Percentiles rank a stretch among this genome's conserved stretches.
Conservation (phyloP, 2,329 filamentous ascomycete genomes). For the Harringtonia lauricola region DNA sequence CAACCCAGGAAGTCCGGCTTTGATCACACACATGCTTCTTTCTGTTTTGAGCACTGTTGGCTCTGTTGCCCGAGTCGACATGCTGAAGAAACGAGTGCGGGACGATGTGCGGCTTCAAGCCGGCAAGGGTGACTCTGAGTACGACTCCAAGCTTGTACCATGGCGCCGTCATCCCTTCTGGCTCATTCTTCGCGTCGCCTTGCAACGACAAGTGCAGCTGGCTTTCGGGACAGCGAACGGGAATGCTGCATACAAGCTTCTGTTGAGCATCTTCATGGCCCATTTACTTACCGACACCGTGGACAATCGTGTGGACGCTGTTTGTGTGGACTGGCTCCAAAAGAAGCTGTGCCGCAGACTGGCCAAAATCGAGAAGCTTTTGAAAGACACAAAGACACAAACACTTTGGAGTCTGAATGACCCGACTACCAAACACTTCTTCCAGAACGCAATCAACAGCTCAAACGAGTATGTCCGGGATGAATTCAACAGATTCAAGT, state of each 20-base stretch:
- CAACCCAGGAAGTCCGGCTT: conserved; percentile 43
- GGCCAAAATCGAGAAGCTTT: conserved; percentile 38
- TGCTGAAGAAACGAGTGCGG: conserved; percentile 45
- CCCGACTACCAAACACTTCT: neutral
- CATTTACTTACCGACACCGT: conserved; percentile 29
- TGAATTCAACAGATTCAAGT: conserved; percentile 30
- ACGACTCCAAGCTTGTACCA: too few relatives aligned
- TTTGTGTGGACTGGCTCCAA: conserved; percentile 23
- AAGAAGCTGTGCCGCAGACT: conserved; percentile 46
- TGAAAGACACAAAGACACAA: conserved; percentile 18
- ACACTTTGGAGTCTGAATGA: neutral
- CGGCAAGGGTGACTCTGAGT: conserved; percentile 8
- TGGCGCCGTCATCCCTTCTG: conserved; percentile 55
- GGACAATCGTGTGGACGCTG: conserved; percentile 13
- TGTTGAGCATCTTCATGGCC: conserved; percentile 37
- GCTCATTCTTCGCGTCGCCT: conserved; percentile 47
- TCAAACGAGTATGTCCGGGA: conserved; percentile 19
- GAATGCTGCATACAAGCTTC: conserved; percentile 43
- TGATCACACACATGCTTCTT: conserved; percentile 51
- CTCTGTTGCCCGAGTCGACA: conserved; percentile 17
- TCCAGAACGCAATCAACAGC: conserved; percentile 5
- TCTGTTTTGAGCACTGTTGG: conserved; percentile 47
- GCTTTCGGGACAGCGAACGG: conserved; percentile 26
- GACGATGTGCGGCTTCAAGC: conserved; percentile 47
- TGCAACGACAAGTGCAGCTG: conserved; percentile 38